Evolutionary conservation across 192 early-diverging fungal species (phyloP), one percentile per base, ranked within the genome.

Genomic region (Chytriomyces confervae): DNA sequence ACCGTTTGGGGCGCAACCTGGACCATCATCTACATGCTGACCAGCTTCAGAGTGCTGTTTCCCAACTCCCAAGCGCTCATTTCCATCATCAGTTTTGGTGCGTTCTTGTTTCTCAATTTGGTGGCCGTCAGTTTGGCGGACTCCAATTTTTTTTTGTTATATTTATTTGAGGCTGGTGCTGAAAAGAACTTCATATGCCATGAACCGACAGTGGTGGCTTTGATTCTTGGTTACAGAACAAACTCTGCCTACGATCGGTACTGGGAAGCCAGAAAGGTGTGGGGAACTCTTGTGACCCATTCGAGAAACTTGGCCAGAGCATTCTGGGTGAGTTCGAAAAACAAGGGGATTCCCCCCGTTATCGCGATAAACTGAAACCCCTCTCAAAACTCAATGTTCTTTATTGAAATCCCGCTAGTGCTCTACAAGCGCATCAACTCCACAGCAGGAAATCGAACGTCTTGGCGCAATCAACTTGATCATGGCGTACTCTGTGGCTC

Each of bases 211-310:
- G 84, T 86, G 20, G 72, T 83, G 16, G 80, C 79, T 65, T 77
- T 95, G 78, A 84, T 96, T 23, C 84, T 96, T 45, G 93, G 91
- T 63, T 96, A 95, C 83, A 87, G 94, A 77, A 94, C 91, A 72
- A 95, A 94, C 84, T 91, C 91, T 11, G 91, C 92, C 47, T 87
- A 89, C 78, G 82, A 89, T 64, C 66, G 86, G 44, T 88, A 90
- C 85, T 96, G 91, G 91, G 97, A 96, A 84, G 97, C 92, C 18
- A 88, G 95, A 62, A 88, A 92, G 76, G 73, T 92, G 47, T 98
- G 95, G 95, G 89, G 88, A 45, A 87, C 90, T 11, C 81, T 97
- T 74, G 85, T 87, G 36, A 85, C 91, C 10, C 85, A 87, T 36
- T 85, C 92, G 61, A 90, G 95, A 62, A 95, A 93, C 86, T 72